Percentiles rank a stretch among this genome's conserved stretches.
Evolutionary conservation across 2,329 filamentous ascomycete genomes (phyloP).

Genomic region (Colletotrichum gloeosporioides): DNA sequence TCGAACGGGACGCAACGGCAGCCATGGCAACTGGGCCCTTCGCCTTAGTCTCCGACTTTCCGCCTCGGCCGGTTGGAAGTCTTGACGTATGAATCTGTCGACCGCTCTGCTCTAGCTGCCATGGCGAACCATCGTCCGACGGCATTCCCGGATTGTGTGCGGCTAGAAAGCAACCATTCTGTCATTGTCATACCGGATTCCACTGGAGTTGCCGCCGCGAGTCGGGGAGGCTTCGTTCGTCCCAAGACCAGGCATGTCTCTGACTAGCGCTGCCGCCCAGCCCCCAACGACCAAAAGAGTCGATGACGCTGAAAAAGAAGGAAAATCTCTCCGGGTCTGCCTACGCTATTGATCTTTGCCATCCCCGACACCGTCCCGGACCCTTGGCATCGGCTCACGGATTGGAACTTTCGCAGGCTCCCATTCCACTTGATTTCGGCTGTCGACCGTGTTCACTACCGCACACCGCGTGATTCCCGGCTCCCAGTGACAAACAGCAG

Average conservation of each 20-base stretch:
- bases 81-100: not conserved
- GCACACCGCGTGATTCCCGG: not conserved
- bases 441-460: not conserved
- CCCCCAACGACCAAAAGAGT: not conserved
- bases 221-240: not conserved
- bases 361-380: not conserved
- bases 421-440: not conserved
- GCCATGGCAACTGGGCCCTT: not conserved
- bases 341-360: not conserved
- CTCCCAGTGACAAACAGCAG: not conserved
- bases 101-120: not conserved
- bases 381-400: not conserved
- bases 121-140: not conserved
- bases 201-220: not conserved
- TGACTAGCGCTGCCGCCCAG: not conserved
- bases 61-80: not conserved
- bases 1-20: not conserved
- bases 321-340: not conserved
- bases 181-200: not conserved
- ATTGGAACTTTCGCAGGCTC: not conserved
- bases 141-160: not conserved
- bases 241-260: not conserved
- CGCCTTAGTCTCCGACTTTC: not conserved
- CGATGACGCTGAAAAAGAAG: not conserved
- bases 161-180: not conserved